phyloP scores from a whole-genome alignment of 2,329 filamentous ascomycete species.

The Aspergillus arachidicola region DNA sequence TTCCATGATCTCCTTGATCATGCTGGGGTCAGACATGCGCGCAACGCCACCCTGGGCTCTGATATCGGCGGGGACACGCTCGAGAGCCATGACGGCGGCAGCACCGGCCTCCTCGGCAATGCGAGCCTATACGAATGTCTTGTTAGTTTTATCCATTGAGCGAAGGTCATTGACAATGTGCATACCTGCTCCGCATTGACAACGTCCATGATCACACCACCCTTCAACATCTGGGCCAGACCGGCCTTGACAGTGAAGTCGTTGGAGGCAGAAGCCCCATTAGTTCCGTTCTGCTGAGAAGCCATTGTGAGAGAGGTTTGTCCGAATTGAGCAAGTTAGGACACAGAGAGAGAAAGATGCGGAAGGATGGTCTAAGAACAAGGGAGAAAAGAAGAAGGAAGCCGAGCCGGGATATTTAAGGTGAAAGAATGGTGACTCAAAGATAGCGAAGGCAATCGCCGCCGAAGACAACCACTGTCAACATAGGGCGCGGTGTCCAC shows the following conservation, averaged over 20 bases:
- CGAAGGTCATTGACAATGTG: neutral
- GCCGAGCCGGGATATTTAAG: conserved; percentile 7
- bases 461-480: neutral
- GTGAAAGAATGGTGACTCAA: conserved; percentile 13
- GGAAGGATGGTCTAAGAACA: conserved; percentile 4
- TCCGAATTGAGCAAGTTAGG: conserved; percentile 3
- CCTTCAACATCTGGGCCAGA: conserved; percentile 96
- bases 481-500: conserved; percentile 28
- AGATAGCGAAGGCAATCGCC: conserved; percentile 6
- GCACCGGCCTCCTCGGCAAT: conserved; percentile 98
- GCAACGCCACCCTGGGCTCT: conserved; percentile 88
- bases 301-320: conserved; percentile 34
- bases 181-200: conserved; percentile 80
- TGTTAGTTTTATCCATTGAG: neutral
- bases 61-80: conserved; percentile 96
- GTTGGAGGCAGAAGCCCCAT: conserved; percentile 41
- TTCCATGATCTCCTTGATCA: conserved; percentile 94
- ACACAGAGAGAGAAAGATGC: conserved; percentile 8
- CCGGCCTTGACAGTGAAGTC: conserved; percentile 92
- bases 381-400: conserved; percentile 7
- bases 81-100: conserved; percentile 95
- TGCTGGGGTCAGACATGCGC: conserved; percentile 91
- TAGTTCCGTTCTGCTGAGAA: conserved; percentile 29
- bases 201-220: conserved; percentile 99
- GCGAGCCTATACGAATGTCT: conserved; percentile 64